phyloP scores from a whole-genome alignment of 768 basidiomycete species.

The Cystobasidium ongulense region DNA sequence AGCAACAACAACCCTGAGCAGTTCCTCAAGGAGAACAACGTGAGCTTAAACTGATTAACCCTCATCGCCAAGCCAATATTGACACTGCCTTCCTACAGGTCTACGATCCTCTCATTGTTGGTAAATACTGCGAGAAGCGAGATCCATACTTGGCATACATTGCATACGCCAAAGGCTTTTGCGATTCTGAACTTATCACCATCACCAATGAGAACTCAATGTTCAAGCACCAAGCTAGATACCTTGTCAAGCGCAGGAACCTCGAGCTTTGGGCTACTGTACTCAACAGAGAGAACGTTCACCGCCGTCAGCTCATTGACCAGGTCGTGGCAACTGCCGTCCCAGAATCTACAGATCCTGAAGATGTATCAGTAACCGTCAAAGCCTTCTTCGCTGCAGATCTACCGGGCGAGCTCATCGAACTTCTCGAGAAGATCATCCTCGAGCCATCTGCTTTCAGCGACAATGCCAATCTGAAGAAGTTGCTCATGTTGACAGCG shows the following conservation, averaged over 20 bases:
- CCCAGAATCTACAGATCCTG: constrained; percentile 93
- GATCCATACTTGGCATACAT: constrained; percentile 98
- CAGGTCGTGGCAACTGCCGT: constrained; percentile 91
- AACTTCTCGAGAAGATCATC: constrained; percentile 95
- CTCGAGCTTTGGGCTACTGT: constrained; percentile 96
- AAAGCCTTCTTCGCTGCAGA: constrained; percentile 96
- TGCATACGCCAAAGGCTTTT: constrained; percentile 97
- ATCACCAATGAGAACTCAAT: constrained; percentile 99
- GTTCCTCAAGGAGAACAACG: constrained; percentile 98
- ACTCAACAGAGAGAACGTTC: constrained; percentile 73
- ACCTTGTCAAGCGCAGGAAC: constrained; percentile 90
- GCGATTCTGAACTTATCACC: constrained; percentile 89
- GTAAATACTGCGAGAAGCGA: constrained; percentile 97
- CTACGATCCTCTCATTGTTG: constrained; percentile 92
- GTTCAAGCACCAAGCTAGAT: constrained; percentile 99
- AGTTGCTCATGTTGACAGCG: constrained; percentile 84
- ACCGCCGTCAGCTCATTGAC: constrained; percentile 88
- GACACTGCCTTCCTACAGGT: constrained; percentile 51
- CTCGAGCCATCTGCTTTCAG: constrained; percentile 94
- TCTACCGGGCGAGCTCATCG: constrained; percentile 91
- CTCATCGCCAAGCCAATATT: constrained; percentile 19
- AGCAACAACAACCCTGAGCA: constrained; percentile 96
- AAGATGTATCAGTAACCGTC: constrained; percentile 96
- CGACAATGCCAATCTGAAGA: constrained; percentile 94
- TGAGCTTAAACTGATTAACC: constrained; percentile 47